Base-by-base conservation (phyloP, 2,329 filamentous ascomycete genomes). In the Fusarium begoniae region DNA sequence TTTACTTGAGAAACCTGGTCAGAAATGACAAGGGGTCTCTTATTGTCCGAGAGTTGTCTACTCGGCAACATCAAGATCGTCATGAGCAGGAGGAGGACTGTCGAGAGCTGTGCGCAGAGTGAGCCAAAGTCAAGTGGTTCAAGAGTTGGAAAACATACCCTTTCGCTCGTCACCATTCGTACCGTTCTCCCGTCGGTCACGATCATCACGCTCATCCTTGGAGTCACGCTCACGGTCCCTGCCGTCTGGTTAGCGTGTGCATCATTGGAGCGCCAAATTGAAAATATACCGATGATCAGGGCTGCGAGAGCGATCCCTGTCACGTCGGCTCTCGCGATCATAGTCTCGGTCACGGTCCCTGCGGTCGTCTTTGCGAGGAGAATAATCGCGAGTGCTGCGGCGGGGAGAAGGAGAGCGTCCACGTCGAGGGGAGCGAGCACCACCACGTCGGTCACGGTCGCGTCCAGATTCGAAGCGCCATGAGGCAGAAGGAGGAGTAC, bases 381-480 rank as follows among this genome's bases (percentile, higher is more conserved):
- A 97, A 82, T 94, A 94, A 77, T 96, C 93, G 74, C 93, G 91
- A 63, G 89, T 90, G 81, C 91, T 89, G 78, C 93, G 92, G 74
- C 94, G 92, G 73, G 94, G 94, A 73, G 92, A 93, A 64, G 93
- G 93, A 71, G 94, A 93, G 69, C 94, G 92, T 77, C 92, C 88
- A 72, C 90, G 88, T 69, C 91, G 90, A 74, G 90, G 90, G 77
- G 90, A 90, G 60, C 90, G 89, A 75, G 87, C 89, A 67, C 87
- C 88, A 74, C 79, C 79, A 71, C 86, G 87, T 68, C 90, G 89
- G 70, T 92, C 90, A 75, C 91, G 93, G 79, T 94, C 93, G 80
- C 93, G 91, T 70, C 95, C 96, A 77, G 94, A 95, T 84, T 98
- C 96, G 82, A 99, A 99, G 72, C 96, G 94, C 96, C 96, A 99